Evolutionary conservation across 1,284 basidiomycete species (phyloP), one percentile per base, ranked within the genome.

Genomic region (Sporisorium sorghi): DNA sequence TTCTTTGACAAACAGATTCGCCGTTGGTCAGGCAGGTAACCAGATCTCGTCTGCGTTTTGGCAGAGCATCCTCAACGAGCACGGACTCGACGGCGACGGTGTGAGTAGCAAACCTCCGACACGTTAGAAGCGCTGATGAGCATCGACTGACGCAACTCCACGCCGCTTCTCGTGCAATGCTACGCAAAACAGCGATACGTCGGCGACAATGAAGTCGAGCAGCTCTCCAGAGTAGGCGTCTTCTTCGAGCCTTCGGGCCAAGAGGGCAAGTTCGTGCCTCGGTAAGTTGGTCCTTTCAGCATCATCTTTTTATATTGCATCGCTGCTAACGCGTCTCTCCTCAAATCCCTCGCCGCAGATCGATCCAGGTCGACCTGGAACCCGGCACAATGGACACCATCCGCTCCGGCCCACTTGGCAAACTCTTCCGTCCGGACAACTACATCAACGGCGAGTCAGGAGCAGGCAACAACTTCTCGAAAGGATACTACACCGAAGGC

Each of bases 381-480:
- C 88, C 90, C 6, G 92, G 93, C n/a, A 95, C 97, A 8, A 91
- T 92, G 82, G 90, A 96, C 79, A 89, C 86, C 14, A 84, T 88
- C 67, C 83, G 89, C 48, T 88, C 89, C 33, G 91, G 92, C 6
- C 86, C 88, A 2, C 86, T 92, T 40, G 93, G 93, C 3, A 77
- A 82, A 5, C 87, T 97, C 19, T 97, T 94, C 87, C 89, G 91
- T 56, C 94, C 94, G 4, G 94, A 96, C 84, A 95, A 93, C 3
- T 96, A 81, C 57, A 78, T 83, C 53, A 73, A 75, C 42, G 81
- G 81, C 32, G 92, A 95, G 82, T 86, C 85, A 55, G 86, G 87
- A 58, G 94, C 94, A 9, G 93, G 93, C n/a, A 97, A 96, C 85
- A 96, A 95, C 81, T 95, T 92, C 90, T 92, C 93, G 23, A 94